Conservation (phyloP, 352 stramenopile genomes). For the Pythium angustatum region DNA sequence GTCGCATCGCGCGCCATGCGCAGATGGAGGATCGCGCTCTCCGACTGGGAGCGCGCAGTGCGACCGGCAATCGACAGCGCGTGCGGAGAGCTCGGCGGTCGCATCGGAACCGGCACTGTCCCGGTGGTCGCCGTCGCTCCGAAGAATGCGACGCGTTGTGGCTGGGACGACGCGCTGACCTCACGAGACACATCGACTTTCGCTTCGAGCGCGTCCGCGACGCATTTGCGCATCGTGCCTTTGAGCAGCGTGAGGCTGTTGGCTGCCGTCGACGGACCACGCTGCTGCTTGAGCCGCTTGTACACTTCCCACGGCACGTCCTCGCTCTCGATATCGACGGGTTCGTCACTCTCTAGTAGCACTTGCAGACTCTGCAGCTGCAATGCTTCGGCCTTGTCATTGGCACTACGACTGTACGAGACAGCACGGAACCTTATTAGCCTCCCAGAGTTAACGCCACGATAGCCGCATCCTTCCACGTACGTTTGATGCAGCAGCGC, state of each 20-base stretch:
- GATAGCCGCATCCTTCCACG: too few relatives aligned
- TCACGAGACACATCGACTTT: background rate
- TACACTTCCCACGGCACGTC: slow-evolving; percentile 81
- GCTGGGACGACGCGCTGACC: too few relatives aligned
- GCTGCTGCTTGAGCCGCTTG: slow-evolving; percentile 72
- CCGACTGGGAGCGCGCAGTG: slow-evolving; percentile 45
- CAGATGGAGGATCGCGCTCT: slow-evolving; percentile 37
- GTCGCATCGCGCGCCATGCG: background rate
- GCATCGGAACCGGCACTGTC: background rate
- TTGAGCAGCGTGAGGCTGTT: slow-evolving; percentile 71
- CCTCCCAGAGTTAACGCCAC: too few relatives aligned
- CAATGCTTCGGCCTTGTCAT: slow-evolving; percentile 38
- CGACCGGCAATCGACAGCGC: background rate
- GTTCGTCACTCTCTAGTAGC: slow-evolving; percentile 50
- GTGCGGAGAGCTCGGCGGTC: slow-evolving; percentile 7
- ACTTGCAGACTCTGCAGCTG: slow-evolving; percentile 64
- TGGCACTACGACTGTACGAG: slow-evolving; percentile 34
- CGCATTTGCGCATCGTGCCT: slow-evolving; percentile 59
- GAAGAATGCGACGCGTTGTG: slow-evolving; percentile 6
- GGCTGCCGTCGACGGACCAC: slow-evolving; percentile 50
- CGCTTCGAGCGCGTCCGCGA: slow-evolving; percentile 38
- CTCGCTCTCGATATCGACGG: slow-evolving; percentile 73
- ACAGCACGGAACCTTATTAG: too few relatives aligned
- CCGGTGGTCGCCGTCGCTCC: slow-evolving; percentile 1
- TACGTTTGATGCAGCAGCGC: slow-evolving; percentile 54